Percentiles rank a stretch among this genome's conserved stretches.
phyloP scores from a whole-genome alignment of 768 basidiomycete species.

The Asterophora parasitica region DNA sequence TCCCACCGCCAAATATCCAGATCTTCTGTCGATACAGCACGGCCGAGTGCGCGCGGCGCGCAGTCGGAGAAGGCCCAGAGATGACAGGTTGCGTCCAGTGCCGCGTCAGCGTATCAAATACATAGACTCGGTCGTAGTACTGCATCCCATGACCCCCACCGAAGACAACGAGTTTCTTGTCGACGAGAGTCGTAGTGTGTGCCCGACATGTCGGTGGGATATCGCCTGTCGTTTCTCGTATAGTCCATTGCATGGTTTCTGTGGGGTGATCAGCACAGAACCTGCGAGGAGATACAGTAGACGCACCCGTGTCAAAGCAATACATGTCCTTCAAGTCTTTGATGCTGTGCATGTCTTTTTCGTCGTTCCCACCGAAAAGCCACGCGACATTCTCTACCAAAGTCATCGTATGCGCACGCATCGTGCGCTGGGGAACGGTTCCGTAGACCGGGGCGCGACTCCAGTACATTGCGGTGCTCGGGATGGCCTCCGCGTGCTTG shows the following conservation, averaged over 20 bases:
- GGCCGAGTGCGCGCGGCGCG: slow-evolving; percentile 85
- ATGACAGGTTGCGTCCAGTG: slow-evolving; percentile 57
- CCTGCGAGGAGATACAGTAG: background rate
- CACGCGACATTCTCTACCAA: slow-evolving; percentile 80
- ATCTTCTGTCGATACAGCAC: slow-evolving; percentile 68
- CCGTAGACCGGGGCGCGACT: slow-evolving; percentile 80
- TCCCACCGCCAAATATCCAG: slow-evolving; percentile 92
- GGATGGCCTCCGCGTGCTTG: slow-evolving; percentile 52
- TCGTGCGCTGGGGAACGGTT: slow-evolving; percentile 53
- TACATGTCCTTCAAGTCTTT: slow-evolving; percentile 76
- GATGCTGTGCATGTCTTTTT: slow-evolving; percentile 51
- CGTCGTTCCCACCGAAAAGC: slow-evolving; percentile 89
- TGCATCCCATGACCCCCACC: slow-evolving; percentile 81
- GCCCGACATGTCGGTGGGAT: slow-evolving; percentile 80
- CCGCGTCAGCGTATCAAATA: slow-evolving; percentile 73
- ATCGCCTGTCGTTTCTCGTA: slow-evolving; percentile 73
- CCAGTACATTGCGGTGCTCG: slow-evolving; percentile 83
- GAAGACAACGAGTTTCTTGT: slow-evolving; percentile 75
- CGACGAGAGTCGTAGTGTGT: slow-evolving; percentile 82
- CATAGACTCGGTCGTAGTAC: slow-evolving; percentile 81
- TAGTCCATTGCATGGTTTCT: slow-evolving; percentile 91
- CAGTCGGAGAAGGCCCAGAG: slow-evolving; percentile 42
- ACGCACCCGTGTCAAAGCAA: slow-evolving; percentile 77
- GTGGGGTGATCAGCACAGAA: background rate
- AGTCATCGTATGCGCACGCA: slow-evolving; percentile 83